Base-by-base conservation (phyloP, 306 rosid species). In the Boehmeria nivea region DNA sequence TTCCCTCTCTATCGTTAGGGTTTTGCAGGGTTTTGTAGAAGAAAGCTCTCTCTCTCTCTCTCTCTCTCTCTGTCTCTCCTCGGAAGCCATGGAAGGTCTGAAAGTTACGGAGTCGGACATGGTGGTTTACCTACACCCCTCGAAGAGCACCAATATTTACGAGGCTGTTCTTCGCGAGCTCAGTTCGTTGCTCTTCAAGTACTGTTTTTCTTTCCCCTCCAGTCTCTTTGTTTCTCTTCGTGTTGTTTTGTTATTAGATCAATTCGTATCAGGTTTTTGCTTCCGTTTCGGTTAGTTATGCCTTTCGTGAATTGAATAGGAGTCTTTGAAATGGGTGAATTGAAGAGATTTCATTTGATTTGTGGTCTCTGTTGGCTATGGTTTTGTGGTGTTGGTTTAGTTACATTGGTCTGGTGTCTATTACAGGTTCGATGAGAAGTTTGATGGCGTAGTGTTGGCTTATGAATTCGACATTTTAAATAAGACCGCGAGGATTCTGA, bases 391-490 rank as follows among this genome's bases (percentile, higher is more conserved):
- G 15, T 55, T 54, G 10, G 49, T 25, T 43, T 34, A 23, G 60
- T 15, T 48, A 38, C 36, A 24, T 50, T 46, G n/a, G 8, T 56
- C n/a, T 68, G 66, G 43, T 58, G 54, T 26, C 26, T 11, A 11
- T 60, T 67, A 34, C 75, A 86, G 95, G 60, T 91, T 34, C 70
- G 70, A 36, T 66, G 93, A 91, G 58, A 61, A 3, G 17, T 72
- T 84, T 59, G 95, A 91, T 40, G 99, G 99, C 8, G 84, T 88
- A 45, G 66, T 93, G 11, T 66, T 84, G 76, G 94, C 94, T 16
- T 88, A 81, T 61, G 87, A 84, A 18, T 68, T 81, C 60, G 63
- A 66, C 27, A 66, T 81, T 38, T 47, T 69, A 21, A 84, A 81
- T 57, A 73, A 78, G 26, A 57, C 23, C 12, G 64, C 81, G 2